These are phyloP conservation scores for Triangularia setosa DNA, from an alignment of 2,329 filamentous ascomycete species.

Conservation along the genomic window DNA sequence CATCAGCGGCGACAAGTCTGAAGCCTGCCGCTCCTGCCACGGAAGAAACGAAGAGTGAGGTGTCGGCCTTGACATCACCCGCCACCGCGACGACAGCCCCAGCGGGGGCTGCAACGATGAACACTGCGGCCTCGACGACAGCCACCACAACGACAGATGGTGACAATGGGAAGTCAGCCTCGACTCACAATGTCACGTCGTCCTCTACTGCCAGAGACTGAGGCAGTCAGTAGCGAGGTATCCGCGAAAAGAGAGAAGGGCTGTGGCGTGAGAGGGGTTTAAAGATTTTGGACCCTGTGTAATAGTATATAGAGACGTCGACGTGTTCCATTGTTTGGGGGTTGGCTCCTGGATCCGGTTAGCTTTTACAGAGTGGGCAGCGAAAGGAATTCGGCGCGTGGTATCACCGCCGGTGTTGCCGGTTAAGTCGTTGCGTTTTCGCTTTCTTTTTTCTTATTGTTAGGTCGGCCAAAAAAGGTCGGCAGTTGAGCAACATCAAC, in stretches of 20 bases:
- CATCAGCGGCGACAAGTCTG: slow-evolving; percentile 32
- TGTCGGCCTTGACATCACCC: no score
- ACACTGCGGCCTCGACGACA: neutral
- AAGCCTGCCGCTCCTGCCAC: slow-evolving; percentile 29
- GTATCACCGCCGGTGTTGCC: neutral
- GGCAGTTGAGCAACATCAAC: neutral
- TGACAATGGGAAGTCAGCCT: no score
- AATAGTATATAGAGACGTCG: slow-evolving; percentile 51
- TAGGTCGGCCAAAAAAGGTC: neutral
- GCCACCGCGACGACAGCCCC: neutral
- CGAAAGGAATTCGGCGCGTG: neutral
- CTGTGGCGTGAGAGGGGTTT: slow-evolving; percentile 2
- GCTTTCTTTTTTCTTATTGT: neutral
- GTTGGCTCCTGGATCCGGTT: neutral
- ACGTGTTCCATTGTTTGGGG: slow-evolving; percentile 59
- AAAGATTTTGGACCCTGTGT: neutral
- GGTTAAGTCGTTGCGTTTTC: neutral
- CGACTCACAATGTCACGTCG: no score
- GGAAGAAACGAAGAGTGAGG: slow-evolving; percentile 24
- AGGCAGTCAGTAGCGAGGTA: neutral
- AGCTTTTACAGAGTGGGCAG: neutral
- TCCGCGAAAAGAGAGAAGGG: no score
- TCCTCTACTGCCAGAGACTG: neutral
- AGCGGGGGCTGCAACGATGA: slow-evolving; percentile 8
- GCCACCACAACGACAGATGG: neutral